Conservation (phyloP, 2,329 filamentous ascomycete species). For the Beauveria rudraprayagi region DNA sequence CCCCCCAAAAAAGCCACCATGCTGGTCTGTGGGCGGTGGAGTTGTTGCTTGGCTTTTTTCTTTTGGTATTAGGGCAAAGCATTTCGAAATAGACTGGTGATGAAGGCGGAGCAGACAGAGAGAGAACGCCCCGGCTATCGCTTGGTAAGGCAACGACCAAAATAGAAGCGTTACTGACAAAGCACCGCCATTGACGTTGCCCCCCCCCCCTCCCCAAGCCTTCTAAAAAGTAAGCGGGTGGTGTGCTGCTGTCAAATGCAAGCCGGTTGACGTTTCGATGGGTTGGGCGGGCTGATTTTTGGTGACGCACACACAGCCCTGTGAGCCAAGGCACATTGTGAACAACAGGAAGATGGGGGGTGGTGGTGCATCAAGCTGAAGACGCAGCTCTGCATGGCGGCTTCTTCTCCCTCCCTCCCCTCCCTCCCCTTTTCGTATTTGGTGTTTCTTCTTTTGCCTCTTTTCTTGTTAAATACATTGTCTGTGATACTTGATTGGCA, state of each 20-base stretch:
- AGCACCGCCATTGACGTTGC: not conserved
- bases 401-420: not conserved
- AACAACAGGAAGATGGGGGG: no score
- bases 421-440: no score
- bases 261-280: no score
- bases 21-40: no score
- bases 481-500: not conserved
- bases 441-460: no score
- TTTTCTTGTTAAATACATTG: no score
- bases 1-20: no score
- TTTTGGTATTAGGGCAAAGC: no score
- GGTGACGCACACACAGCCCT: no score
- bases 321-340: not conserved
- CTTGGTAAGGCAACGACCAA: slow-evolving; percentile 1
- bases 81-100: not conserved
- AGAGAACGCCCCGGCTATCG: not conserved
- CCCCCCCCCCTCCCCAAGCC: fast-evolving
- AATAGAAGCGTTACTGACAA: slow-evolving; percentile 5
- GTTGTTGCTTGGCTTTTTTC: no score
- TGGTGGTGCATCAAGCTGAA: not conserved
- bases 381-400: not conserved
- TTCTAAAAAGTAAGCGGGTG: not conserved
- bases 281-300: no score
- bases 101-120: not conserved
- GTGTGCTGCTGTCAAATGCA: not conserved